These are phyloP conservation scores for Borovskyia barvae DNA, from an alignment of 208 protist species.

Conservation along the genomic window DNA sequence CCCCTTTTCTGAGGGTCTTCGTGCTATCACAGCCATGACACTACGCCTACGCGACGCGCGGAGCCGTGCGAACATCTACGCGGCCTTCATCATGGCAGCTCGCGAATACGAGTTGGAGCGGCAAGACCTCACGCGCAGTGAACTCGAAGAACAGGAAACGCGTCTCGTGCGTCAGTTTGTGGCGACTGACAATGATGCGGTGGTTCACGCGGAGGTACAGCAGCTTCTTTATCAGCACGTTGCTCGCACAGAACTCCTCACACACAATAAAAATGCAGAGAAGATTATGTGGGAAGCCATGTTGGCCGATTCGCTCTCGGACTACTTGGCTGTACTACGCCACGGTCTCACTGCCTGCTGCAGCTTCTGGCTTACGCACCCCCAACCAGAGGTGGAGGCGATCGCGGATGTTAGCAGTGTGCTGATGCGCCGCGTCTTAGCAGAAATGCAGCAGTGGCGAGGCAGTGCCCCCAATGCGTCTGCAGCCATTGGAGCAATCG, in stretches of 20 bases:
- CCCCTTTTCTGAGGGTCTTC: slow-evolving; percentile 45
- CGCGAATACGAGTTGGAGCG: slow-evolving; percentile 54
- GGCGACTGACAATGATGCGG: slow-evolving; percentile 35
- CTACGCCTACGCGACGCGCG: slow-evolving; percentile 37
- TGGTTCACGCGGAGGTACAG: slow-evolving; percentile 53
- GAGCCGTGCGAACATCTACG: slow-evolving; percentile 67
- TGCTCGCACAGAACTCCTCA: slow-evolving; percentile 43
- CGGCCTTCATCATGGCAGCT: slow-evolving; percentile 51
- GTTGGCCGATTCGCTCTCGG: slow-evolving; percentile 48
- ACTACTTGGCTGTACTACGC: slow-evolving; percentile 36
- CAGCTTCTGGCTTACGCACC: slow-evolving; percentile 55
- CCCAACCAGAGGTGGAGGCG: slow-evolving; percentile 47
- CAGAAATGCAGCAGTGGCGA: slow-evolving; percentile 6
- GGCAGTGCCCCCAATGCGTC: background rate
- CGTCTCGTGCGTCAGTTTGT: slow-evolving; percentile 62
- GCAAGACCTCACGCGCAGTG: slow-evolving; percentile 24
- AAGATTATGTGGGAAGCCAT: slow-evolving; percentile 77
- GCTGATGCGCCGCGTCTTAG: slow-evolving; percentile 50
- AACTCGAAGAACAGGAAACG: slow-evolving; percentile 64
- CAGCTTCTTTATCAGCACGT: slow-evolving; percentile 51
- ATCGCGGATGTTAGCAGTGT: slow-evolving; percentile 72
- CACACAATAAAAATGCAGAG: slow-evolving; percentile 65
- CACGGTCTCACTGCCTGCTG: slow-evolving; percentile 51
- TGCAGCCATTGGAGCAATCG: background rate
- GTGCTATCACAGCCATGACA: slow-evolving; percentile 49